Evolutionary conservation across 2,329 filamentous ascomycete genomes (phyloP), one percentile per base, ranked within the genome.

Genomic region (Leptographium procerum): DNA sequence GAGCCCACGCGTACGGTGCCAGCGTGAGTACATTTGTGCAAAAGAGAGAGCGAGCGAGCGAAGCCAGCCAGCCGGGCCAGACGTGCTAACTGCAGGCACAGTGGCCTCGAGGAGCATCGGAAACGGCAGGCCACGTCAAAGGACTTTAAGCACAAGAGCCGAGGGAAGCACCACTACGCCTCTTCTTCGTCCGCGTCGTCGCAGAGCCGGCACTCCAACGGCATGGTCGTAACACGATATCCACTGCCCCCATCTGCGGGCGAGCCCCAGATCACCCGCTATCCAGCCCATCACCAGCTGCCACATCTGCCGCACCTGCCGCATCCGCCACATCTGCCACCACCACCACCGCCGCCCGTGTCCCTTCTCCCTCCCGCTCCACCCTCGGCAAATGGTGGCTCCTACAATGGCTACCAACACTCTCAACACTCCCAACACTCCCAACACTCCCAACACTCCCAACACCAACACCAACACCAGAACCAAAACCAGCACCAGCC

Each of bases 1-100:
- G 75, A 80, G 60, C 73, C 75, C 26, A 77, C 75, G 28, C 70
- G 77, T 61, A 67, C 70, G 62, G 72, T 73, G 52, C 76, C 76
- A 62, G 75, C 73, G 79, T 82, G 73, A 77, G 79, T n/a, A n/a
- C n/a, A n/a, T n/a, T n/a, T n/a, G n/a, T n/a, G n/a, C n/a, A n/a
- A n/a, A n/a, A n/a, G n/a, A n/a, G n/a, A n/a, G n/a, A n/a, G n/a
- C n/a, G n/a, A n/a, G n/a, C n/a, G n/a, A n/a, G n/a, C n/a, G n/a
- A n/a, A n/a, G n/a, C n/a, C n/a, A n/a, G n/a, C n/a, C n/a, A n/a
- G n/a, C n/a, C n/a, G n/a, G n/a, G n/a, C 75, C 45, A 1, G 16
- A 24, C 5, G 9, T 22, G 48, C 19, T 31, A 22, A 55, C 10
- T 26, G n/a, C n/a, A n/a, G 33, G 16, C 40, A 26, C 59, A 67